Conservation (phyloP, 108 stramenopile genomes). For the Thalassiosira profunda region DNA sequence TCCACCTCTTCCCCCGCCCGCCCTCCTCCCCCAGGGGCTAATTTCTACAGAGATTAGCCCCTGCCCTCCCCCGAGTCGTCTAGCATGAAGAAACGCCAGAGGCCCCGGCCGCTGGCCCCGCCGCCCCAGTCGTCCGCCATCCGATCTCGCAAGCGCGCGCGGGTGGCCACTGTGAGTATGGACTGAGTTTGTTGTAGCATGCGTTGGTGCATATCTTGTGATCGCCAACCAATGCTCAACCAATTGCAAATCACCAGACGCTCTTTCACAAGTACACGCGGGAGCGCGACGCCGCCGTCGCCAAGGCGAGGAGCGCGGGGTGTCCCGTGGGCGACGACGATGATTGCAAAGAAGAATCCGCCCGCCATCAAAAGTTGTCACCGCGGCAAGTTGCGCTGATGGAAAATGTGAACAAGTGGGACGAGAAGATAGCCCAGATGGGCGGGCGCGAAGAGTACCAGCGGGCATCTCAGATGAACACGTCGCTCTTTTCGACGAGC, state of each 20-base stretch:
- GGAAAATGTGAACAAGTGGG: constrained; percentile 45
- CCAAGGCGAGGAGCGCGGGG: constrained; percentile 15
- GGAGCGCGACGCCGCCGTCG: constrained; percentile 61
- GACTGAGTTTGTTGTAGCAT: too few relatives aligned
- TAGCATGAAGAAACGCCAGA: constrained; percentile 48
- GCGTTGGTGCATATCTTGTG: too few relatives aligned
- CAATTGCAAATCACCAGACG: too few relatives aligned
- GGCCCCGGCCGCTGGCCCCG: constrained; percentile 32
- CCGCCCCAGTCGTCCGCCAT: constrained; percentile 41
- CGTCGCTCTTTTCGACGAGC: constrained; percentile 82
- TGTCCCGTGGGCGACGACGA: constrained; percentile 32
- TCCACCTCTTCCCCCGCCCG: not conserved
- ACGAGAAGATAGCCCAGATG: constrained; percentile 62
- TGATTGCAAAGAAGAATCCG: not conserved
- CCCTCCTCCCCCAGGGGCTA: not conserved
- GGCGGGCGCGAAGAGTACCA: constrained; percentile 84
- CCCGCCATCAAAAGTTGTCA: not conserved
- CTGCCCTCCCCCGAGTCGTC: too few relatives aligned
- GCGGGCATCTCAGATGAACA: constrained; percentile 87
- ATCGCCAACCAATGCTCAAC: too few relatives aligned
- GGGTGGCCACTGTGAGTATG: constrained; percentile 85
- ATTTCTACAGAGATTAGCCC: too few relatives aligned
- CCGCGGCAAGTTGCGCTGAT: constrained; percentile 4
- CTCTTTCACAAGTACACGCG: constrained; percentile 82
- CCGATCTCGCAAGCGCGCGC: constrained; percentile 77